These are phyloP conservation scores for Kwoniella heveanensis DNA, from an alignment of 768 basidiomycete species.

Conservation along the genomic window DNA sequence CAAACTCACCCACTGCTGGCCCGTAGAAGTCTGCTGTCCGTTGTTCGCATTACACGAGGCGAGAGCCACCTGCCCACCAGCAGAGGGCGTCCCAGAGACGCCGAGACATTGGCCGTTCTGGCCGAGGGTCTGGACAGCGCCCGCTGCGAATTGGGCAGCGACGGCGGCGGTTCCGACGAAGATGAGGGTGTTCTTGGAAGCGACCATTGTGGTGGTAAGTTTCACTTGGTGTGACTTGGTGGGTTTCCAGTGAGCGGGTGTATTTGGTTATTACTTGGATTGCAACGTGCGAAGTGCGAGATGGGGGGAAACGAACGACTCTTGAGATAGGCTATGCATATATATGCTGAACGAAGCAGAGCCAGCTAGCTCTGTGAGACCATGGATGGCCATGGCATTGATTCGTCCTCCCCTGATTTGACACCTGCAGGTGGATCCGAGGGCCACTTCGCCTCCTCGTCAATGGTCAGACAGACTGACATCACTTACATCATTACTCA, in stretches of 20 bases:
- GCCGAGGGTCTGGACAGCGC: slow-evolving; percentile 27
- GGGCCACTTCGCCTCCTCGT: background rate
- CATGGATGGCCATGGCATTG: too few relatives aligned
- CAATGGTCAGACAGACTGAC: background rate
- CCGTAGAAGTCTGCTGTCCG: slow-evolving; percentile 22
- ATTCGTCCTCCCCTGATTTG: too few relatives aligned
- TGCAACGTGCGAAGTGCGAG: too few relatives aligned
- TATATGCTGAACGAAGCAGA: too few relatives aligned
- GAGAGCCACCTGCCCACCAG: slow-evolving; percentile 21
- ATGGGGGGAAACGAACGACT: too few relatives aligned
- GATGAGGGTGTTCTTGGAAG: slow-evolving; percentile 5
- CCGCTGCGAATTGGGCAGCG: slow-evolving; percentile 18
- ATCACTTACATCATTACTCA: background rate
- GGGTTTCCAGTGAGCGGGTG: too few relatives aligned
- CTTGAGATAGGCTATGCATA: too few relatives aligned
- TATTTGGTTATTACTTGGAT: too few relatives aligned
- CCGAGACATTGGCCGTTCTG: slow-evolving; percentile 30
- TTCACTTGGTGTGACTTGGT: too few relatives aligned
- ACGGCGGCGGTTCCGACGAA: slow-evolving; percentile 24
- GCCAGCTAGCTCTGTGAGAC: too few relatives aligned
- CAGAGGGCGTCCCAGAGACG: slow-evolving; percentile 23
- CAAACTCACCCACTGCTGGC: slow-evolving; percentile 38
- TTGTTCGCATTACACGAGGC: slow-evolving; percentile 28
- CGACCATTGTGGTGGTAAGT: background rate
- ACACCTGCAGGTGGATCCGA: too few relatives aligned